Evolutionary conservation across 164 flowering plant genomes (phyloP), one percentile per base, ranked within the genome.

Genomic region (Taxillus chinensis): DNA sequence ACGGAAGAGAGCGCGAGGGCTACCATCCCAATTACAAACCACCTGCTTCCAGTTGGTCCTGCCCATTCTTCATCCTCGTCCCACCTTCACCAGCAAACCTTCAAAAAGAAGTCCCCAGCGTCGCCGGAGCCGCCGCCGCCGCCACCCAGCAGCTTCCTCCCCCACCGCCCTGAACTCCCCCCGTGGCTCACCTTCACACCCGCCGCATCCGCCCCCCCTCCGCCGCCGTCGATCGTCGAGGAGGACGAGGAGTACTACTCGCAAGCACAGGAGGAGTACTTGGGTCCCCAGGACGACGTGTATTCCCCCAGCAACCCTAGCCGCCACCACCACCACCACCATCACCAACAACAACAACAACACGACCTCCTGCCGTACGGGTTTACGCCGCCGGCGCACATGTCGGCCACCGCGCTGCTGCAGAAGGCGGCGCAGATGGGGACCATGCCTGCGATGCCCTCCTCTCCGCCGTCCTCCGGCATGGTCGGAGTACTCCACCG

Each of bases 391-490:
- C 72, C 82, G 7, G 78, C 93, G 8, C 84, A 86, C 73, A 88
- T 85, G 84, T 89, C 98, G 14, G 98, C 98, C 3, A 91, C 98
- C 46, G 98, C 96, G 59, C 75, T 91, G 75, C 87, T 91, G 62
- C 98, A 91, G 60, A 89, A 89, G 63, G 98, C 98, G 71, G 89
- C 98, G 39, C 92, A 85, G 65, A 88, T 91, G 90, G 97, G 97
- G 66, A 79, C 92, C 63, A 79, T 6, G 27, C 27, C 8, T 0
- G 46, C 46, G 46, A 9, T 43, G 46, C 8, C 86, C 27, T 75
- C 82, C 77, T 81, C 82, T 76, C 66, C 68, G 55, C n/a, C 48
- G 54, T 12, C 58, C 62, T 45, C 51, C 13, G 51, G 13, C 13
- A 48, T 48, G 51, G 51, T 14, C 73, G 82, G 78, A 77, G 68